Conservation (phyloP, 2,329 filamentous ascomycete genomes). For the Neofusicoccum laricinum region DNA sequence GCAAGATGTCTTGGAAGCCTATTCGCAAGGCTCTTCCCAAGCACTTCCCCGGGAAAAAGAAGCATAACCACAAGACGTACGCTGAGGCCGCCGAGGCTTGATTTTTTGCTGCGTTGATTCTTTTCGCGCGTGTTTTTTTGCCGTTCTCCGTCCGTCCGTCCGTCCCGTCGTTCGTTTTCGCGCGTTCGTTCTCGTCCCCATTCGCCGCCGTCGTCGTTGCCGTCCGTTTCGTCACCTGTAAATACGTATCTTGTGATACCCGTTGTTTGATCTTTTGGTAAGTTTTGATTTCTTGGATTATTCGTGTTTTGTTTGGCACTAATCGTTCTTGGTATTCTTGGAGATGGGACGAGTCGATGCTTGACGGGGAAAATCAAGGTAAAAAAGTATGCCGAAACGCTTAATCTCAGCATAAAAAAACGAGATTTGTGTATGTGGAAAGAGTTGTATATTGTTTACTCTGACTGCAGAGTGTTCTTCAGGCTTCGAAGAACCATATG, state of each 20-base stretch:
- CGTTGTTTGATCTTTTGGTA: slow-evolving; percentile 7
- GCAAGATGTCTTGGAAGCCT: not conserved
- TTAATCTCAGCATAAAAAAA: not conserved
- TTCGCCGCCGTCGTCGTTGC: not conserved
- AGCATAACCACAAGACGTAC: not conserved
- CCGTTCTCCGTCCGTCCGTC: no score
- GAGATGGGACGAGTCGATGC: not conserved
- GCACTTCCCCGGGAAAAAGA: not conserved
- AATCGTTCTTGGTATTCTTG: not conserved
- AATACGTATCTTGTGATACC: slow-evolving; percentile 11
- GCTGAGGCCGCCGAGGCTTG: not conserved
- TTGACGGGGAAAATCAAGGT: not conserved
- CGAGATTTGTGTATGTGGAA: not conserved
- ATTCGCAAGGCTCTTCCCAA: not conserved
- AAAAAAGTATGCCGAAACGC: not conserved
- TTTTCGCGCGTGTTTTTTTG: no score
- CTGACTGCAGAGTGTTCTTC: not conserved
- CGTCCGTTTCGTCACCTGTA: not conserved
- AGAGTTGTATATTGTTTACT: not conserved
- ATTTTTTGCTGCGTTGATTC: not conserved
- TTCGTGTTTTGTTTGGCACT: not conserved
- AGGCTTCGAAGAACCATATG: no score
- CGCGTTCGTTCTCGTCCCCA: not conserved
- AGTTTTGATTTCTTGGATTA: not conserved
- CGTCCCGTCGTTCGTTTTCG: not conserved